A percentile compares a stretch with the other conserved stretches of the same genome.
Conservation (phyloP, 306 rosid genomes). For the Alnus rubra region DNA sequence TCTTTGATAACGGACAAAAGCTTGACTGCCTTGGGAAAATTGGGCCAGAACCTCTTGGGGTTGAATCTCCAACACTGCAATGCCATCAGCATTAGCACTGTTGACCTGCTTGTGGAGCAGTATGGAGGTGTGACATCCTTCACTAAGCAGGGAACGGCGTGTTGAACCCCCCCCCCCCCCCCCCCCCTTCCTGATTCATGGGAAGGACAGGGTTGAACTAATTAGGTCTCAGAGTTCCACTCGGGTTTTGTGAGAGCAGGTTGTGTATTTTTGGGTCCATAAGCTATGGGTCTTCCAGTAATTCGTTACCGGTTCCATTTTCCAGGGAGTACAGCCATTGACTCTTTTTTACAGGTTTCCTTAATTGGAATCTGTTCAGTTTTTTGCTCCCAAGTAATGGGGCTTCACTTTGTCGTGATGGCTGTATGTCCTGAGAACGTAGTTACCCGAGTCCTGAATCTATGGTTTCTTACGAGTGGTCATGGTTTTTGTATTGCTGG, state of each 20-base stretch:
- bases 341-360: slow-evolving; percentile 71
- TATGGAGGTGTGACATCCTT: slow-evolving; percentile 85
- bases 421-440: slow-evolving; percentile 58
- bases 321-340: slow-evolving; percentile 60
- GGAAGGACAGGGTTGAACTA: slow-evolving; percentile 19
- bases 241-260: slow-evolving; percentile 43
- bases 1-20: slow-evolving; percentile 58
- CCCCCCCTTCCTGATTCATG: slow-evolving; percentile 12
- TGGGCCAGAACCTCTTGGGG: slow-evolving; percentile 72
- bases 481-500: slow-evolving; percentile 37
- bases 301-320: slow-evolving; percentile 55
- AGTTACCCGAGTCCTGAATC: slow-evolving; percentile 48
- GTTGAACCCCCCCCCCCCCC: too few relatives aligned
- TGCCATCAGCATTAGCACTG: slow-evolving; percentile 50
- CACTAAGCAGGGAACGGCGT: slow-evolving; percentile 36
- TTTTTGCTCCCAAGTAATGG: slow-evolving; percentile 47
- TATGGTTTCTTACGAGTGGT: slow-evolving; percentile 30
- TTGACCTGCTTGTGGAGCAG: slow-evolving; percentile 54
- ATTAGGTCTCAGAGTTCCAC: slow-evolving; percentile 42
- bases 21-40: slow-evolving; percentile 48
- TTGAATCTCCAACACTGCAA: slow-evolving; percentile 78
- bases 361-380: slow-evolving; percentile 50
- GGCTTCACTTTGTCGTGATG: slow-evolving; percentile 43
- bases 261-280: slow-evolving; percentile 72
- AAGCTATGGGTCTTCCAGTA: slow-evolving; percentile 61